A percentile compares a stretch with the other conserved stretches of the same genome.
Conservation (phyloP, 73 alveolate genomes). For the Tetrahymena thermophila region DNA sequence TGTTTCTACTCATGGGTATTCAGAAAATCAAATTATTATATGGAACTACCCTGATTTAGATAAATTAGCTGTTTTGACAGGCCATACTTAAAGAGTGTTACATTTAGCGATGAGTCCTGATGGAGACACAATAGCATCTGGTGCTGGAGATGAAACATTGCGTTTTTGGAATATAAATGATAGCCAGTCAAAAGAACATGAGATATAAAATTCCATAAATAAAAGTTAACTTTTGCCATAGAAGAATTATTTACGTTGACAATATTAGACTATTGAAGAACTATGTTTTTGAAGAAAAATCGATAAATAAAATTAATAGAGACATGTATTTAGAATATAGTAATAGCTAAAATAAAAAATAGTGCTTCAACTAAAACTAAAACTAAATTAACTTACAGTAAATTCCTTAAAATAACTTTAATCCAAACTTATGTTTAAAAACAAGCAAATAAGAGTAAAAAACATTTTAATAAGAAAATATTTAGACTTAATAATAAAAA, state of each 20-base stretch:
- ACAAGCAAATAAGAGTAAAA: too few species aligned
- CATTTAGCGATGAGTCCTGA: conserved; percentile 97
- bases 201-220: background rate
- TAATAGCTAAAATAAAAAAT: too few species aligned
- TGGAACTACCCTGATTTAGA: conserved; percentile 92
- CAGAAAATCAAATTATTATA: conserved; percentile 78
- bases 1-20: conserved; percentile 93
- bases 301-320: too few species aligned
- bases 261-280: background rate
- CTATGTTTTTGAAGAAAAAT: too few species aligned
- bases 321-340: too few species aligned
- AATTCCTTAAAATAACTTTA: too few species aligned
- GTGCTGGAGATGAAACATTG: conserved; percentile 99
- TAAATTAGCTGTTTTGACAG: conserved; percentile 85
- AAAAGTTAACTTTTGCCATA: background rate
- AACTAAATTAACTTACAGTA: too few species aligned
- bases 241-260: background rate
- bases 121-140: conserved; percentile 94
- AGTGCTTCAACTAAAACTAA: too few species aligned
- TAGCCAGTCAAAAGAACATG: background rate
- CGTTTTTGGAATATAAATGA: conserved; percentile 95
- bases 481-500: too few species aligned
- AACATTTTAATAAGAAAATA: too few species aligned
- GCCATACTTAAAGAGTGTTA: conserved; percentile 96
- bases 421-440: too few species aligned